Base-by-base conservation (phyloP, 2,329 filamentous ascomycete genomes). In the Gyromitra esculenta region DNA sequence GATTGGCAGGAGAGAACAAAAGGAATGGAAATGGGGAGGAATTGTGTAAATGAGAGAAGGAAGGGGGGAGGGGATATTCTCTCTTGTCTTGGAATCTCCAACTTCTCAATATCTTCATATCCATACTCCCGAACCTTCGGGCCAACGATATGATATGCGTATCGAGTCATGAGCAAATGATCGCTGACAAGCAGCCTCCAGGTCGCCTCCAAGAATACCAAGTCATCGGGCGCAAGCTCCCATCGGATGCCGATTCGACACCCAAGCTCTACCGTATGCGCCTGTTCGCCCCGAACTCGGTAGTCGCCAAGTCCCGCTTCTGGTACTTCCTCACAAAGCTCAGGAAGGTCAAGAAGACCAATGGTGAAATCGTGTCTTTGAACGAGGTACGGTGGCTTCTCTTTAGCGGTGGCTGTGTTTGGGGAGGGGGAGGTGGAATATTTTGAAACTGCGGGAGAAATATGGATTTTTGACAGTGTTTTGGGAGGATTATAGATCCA, bases 261-360 rank as follows among this genome's bases (percentile, higher is more conserved):
- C 96, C 96, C 83, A 95, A 96, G 89, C 92, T 99, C 87, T 99
- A 98, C 91, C 94, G 96, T 87, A 99, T 99, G 96, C 94, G 94
- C 86, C 97, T 99, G 87, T 99, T 99, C 87, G 96, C 96, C 82
- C 93, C 94, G 83, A 99, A 99, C 88, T 89, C 91, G 84, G 96
- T 97, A 82, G 94, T 99, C 84, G 96, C 96, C 86, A 99, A 99
- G 92, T 97, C 94, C 85, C 93, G 96, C 85, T 99, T 97, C 92
- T 99, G 96, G 96, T 99, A 99, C 91, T 99, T 99, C 91, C 88
- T 99, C 87, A 93, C 94, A 87, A 96, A 97, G 90, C 90, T 99
- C 84, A 91, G 93, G 86, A 99, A 99, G 91, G 94, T 99, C 89
- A 99, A 99, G 94, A 99, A 99, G 93, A 92, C 95, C 85, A 98